Conservation (phyloP, 2,329 filamentous ascomycete genomes). For the Periconia sp. region DNA sequence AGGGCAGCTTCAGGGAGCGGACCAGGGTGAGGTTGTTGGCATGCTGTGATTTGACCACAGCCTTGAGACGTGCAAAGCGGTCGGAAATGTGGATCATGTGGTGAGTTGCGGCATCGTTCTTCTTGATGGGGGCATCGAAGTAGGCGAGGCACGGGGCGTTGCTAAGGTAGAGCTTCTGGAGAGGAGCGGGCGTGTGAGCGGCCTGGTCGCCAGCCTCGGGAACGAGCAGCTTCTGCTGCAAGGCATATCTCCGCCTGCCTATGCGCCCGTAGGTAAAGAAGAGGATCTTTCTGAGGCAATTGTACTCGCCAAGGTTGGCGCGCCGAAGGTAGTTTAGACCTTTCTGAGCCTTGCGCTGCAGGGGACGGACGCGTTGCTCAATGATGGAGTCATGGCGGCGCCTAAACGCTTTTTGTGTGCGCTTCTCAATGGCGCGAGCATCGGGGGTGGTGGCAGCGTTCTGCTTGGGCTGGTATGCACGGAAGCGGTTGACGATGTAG, state of each 20-base stretch:
- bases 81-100: conserved; percentile 30
- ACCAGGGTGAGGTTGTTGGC: conserved; percentile 18
- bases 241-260: conserved; percentile 54
- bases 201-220: conserved; percentile 20
- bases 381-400: conserved; percentile 24
- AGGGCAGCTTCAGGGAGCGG: conserved; percentile 23
- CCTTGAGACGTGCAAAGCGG: conserved; percentile 33
- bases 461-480: conserved; percentile 42
- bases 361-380: conserved; percentile 18
- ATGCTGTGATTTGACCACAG: conserved; percentile 29
- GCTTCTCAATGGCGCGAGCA: conserved; percentile 18
- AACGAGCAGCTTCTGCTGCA: conserved; percentile 36
- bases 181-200: conserved; percentile 17
- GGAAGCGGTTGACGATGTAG: conserved; percentile 54
- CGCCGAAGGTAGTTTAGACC: conserved; percentile 50
- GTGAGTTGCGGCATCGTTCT: conserved; percentile 10
- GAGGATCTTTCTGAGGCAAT: conserved; percentile 55
- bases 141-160: conserved; percentile 28
- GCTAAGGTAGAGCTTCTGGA: conserved; percentile 42
- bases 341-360: conserved; percentile 32
- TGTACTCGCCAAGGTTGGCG: conserved; percentile 59
- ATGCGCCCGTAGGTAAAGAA: conserved; percentile 59
- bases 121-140: conserved; percentile 29
- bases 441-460: conserved; percentile 19
- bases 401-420: conserved; percentile 22